These are phyloP conservation scores for Malassezia brasiliensis DNA, from an alignment of 1,284 basidiomycete genomes.

Conservation along the genomic window DNA sequence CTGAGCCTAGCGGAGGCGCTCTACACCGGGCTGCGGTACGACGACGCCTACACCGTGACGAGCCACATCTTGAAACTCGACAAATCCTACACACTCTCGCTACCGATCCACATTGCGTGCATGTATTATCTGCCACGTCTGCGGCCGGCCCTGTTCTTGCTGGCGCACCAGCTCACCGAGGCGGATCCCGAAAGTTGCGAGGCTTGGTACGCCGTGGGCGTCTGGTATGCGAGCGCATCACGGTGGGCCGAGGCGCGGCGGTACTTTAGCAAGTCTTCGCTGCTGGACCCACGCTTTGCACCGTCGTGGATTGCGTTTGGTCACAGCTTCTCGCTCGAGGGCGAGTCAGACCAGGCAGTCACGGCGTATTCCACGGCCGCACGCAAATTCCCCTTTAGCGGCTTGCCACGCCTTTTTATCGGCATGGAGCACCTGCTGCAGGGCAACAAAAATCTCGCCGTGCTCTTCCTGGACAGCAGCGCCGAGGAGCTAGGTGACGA, in stretches of 20 bases:
- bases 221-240: conserved; percentile 81
- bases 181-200: conserved; percentile 75
- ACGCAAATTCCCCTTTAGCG: conserved; percentile 82
- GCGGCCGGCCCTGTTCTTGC: conserved; percentile 81
- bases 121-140: conserved; percentile 88
- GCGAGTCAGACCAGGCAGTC: conserved; percentile 91
- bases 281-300: conserved; percentile 92
- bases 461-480: conserved; percentile 75
- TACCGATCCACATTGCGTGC: conserved; percentile 90
- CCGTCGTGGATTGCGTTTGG: conserved; percentile 97
- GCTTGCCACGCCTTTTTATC: conserved; percentile 86
- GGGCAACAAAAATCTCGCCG: conserved; percentile 69
- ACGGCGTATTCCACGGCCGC: conserved; percentile 95
- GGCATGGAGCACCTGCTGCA: conserved; percentile 96
- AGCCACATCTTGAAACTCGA: conserved; percentile 31
- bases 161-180: conserved; percentile 90
- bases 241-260: conserved; percentile 54
- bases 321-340: conserved; percentile 91
- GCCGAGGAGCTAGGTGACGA: conserved; percentile 70
- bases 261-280: conserved; percentile 65
- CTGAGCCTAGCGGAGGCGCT: conserved; percentile 83
- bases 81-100: conserved; percentile 47
- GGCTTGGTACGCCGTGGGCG: conserved; percentile 95
- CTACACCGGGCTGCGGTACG: conserved; percentile 78
- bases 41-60: conserved; percentile 84